Percentiles rank a stretch among this genome's conserved stretches.
Evolutionary conservation across 129 eudicot species (phyloP).

Genomic region (Smallanthus sonchifolius): DNA sequence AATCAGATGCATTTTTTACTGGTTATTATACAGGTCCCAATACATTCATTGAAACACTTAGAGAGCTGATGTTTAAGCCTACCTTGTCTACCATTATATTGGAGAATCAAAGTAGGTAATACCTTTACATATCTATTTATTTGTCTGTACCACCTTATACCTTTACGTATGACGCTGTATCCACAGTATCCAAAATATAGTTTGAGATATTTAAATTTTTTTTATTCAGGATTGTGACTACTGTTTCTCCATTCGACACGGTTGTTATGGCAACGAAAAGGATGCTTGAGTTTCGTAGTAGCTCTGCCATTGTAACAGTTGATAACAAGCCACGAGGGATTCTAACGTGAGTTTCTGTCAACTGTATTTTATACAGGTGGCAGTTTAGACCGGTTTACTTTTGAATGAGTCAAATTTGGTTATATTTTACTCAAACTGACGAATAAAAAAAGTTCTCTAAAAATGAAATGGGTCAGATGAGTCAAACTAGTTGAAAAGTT

Average conservation of each 20-base stretch:
- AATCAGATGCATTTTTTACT: background rate
- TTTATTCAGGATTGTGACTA: conserved; percentile 62
- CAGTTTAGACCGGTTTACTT: background rate
- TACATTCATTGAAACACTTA: conserved; percentile 74
- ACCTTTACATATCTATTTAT: conserved; percentile 34
- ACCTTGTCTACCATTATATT: conserved; percentile 78
- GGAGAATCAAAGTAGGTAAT: conserved; percentile 98
- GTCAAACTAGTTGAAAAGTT: background rate
- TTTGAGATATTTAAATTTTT: background rate
- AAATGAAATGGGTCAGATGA: background rate
- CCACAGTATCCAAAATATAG: conserved; percentile 10
- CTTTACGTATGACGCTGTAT: background rate
- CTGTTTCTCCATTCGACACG: conserved; percentile 75
- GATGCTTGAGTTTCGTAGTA: conserved; percentile 70
- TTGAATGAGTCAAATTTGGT: background rate
- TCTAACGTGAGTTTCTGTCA: conserved; percentile 58
- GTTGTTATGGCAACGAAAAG: conserved; percentile 80
- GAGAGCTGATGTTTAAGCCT: conserved; percentile 81
- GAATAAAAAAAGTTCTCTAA: background rate
- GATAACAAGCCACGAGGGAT: conserved; percentile 89
- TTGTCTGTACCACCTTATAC: conserved; percentile 1
- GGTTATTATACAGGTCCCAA: conserved; percentile 50
- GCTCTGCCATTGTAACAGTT: conserved; percentile 78
- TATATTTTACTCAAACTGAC: background rate
- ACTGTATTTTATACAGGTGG: background rate